These are phyloP conservation scores for Wallacemonas sp. DNA, from an alignment of 208 protist genomes.

Conservation along the genomic window DNA sequence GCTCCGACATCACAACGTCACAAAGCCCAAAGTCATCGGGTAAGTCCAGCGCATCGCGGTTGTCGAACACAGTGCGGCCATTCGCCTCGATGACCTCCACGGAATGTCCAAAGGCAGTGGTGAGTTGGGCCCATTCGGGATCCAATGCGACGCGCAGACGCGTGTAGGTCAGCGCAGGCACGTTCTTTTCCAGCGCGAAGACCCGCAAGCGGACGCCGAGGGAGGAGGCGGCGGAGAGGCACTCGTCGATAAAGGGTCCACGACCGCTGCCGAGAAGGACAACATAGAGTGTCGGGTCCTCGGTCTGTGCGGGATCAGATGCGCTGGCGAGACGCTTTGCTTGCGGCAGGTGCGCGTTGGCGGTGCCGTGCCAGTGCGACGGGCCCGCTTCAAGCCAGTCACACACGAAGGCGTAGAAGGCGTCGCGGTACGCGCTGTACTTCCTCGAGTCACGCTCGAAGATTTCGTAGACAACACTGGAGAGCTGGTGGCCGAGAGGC, in stretches of 20 bases:
- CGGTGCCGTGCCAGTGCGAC: constrained; percentile 30
- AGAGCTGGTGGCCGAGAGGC: constrained; percentile 97
- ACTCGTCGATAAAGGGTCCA: constrained; percentile 92
- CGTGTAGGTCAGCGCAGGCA: constrained; percentile 94
- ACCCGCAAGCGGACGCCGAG: constrained; percentile 77
- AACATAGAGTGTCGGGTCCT: constrained; percentile 61
- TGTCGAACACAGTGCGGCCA: constrained; percentile 68
- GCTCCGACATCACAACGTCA: constrained; percentile 97
- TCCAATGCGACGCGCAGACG: constrained; percentile 51
- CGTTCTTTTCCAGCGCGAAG: constrained; percentile 98
- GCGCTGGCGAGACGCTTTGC: too few relatives aligned
- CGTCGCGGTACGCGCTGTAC: constrained; percentile 94
- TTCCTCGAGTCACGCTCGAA: constrained; percentile 98
- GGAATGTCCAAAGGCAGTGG: constrained; percentile 70
- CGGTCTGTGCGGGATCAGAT: background rate
- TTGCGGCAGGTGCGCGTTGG: constrained; percentile 18
- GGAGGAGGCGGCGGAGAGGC: constrained; percentile 77
- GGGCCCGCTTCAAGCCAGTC: constrained; percentile 47
- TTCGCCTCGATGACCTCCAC: constrained; percentile 93
- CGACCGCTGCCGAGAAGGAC: constrained; percentile 98
- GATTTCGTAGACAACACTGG: constrained; percentile 97
- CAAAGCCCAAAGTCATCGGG: constrained; percentile 80
- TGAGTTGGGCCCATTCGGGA: constrained; percentile 57
- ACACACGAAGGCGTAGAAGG: constrained; percentile 64
- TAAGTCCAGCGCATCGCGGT: constrained; percentile 21